Conservation (phyloP, 2,329 filamentous ascomycete species). For the Coniochaeta prunicola region DNA sequence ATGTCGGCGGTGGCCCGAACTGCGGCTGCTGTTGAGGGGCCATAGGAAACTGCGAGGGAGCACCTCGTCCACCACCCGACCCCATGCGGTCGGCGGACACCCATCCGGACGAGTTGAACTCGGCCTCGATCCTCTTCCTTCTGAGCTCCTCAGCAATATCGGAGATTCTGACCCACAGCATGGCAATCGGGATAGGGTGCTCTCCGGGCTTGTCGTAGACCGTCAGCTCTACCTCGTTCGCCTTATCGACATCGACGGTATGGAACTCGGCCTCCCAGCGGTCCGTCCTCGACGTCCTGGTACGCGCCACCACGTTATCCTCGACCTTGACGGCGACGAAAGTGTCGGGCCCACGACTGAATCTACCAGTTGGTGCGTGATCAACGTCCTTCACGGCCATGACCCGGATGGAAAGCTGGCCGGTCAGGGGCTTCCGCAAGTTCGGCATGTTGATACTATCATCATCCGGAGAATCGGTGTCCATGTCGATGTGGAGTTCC, state of each 20-base stretch:
- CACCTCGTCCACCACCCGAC: constrained; percentile 32
- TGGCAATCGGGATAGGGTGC: constrained; percentile 83
- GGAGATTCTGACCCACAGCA: constrained; percentile 94
- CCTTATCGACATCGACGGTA: constrained; percentile 92
- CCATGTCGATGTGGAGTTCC: constrained; percentile 91
- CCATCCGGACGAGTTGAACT: constrained; percentile 92
- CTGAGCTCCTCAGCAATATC: constrained; percentile 98
- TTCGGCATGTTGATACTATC: constrained; percentile 95
- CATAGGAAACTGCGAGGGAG: constrained; percentile 53
- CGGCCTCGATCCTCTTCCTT: constrained; percentile 92
- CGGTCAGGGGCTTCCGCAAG: constrained; percentile 89
- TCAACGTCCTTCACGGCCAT: constrained; percentile 90
- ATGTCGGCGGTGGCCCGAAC: constrained; percentile 37
- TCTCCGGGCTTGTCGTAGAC: constrained; percentile 95
- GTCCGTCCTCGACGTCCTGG: constrained; percentile 77
- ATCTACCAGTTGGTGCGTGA: constrained; percentile 76
- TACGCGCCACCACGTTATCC: constrained; percentile 83
- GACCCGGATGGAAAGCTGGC: constrained; percentile 79
- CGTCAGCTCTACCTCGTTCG: constrained; percentile 95
- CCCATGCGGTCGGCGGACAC: constrained; percentile 95
- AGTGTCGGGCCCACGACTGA: constrained; percentile 86
- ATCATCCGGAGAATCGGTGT: constrained; percentile 76
- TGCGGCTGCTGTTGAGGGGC: constrained; percentile 36
- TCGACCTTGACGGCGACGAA: constrained; percentile 97
- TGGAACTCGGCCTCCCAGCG: constrained; percentile 89